phyloP scores from a whole-genome alignment of 148 eudicot species.

The Heliosperma pusillum region DNA sequence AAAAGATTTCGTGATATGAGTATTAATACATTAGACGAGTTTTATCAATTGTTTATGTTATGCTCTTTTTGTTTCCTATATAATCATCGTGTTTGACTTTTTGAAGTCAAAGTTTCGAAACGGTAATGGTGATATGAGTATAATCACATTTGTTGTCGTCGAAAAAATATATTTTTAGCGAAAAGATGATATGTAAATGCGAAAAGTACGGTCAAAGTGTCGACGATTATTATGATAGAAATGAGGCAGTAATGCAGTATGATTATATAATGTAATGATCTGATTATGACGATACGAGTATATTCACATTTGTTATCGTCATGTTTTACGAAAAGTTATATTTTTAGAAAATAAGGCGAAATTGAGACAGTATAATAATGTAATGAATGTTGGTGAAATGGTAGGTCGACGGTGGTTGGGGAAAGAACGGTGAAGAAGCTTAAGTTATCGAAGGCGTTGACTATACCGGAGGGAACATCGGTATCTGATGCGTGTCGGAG shows the following conservation, averaged over 20 bases:
- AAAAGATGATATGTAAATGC: not conserved
- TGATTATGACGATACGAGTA: not conserved
- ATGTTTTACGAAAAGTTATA: too few species aligned
- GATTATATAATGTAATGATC: too few species aligned
- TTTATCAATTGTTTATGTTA: too few species aligned
- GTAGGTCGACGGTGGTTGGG: conserved; percentile 45
- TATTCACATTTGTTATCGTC: not conserved
- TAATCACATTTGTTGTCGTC: not conserved
- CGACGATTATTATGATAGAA: not conserved
- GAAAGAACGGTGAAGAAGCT: conserved; percentile 99
- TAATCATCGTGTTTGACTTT: not conserved
- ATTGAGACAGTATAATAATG: not conserved
- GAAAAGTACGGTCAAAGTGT: too few species aligned
- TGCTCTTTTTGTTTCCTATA: too few species aligned
- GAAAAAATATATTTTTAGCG: not conserved
- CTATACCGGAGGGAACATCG: conserved; percentile 91
- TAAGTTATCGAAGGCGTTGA: conserved; percentile 87
- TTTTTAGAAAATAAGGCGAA: too few species aligned
- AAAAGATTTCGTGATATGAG: too few species aligned
- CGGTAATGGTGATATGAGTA: not conserved
- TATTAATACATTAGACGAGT: too few species aligned
- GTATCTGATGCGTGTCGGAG: conserved; percentile 96
- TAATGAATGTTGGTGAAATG: conserved; percentile 2
- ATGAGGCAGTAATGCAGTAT: too few species aligned
- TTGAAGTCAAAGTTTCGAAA: not conserved